phyloP scores from a whole-genome alignment of 176 grass and related monocot genomes.

The Carex cristatella region DNA sequence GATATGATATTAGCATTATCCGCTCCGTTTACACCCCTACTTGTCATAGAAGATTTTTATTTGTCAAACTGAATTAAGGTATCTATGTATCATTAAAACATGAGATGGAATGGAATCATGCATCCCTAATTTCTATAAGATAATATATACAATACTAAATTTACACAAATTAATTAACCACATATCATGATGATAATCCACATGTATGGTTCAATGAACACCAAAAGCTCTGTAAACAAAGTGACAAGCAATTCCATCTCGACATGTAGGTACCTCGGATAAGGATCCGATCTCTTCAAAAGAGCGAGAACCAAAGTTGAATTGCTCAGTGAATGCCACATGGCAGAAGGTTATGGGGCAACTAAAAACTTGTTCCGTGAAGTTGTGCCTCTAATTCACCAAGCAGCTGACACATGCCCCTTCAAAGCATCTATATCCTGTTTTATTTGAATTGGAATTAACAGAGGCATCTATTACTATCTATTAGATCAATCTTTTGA shows the following conservation, averaged over 20 bases:
- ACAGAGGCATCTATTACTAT: not conserved
- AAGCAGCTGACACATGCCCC: constrained; percentile 19
- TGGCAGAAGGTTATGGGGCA: not conserved
- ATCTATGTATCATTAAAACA: not conserved
- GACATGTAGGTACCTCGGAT: not conserved
- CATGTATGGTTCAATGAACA: not conserved
- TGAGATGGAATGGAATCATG: not conserved
- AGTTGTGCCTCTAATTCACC: constrained; percentile 6
- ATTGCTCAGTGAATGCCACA: not conserved
- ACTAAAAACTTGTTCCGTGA: constrained; percentile 20
- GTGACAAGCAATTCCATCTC: not conserved
- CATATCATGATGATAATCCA: not conserved
- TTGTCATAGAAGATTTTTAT: not conserved
- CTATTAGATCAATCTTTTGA: not conserved
- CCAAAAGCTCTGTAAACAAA: not conserved
- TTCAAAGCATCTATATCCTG: not conserved
- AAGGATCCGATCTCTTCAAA: constrained; percentile 15
- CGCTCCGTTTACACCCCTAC: too few relatives aligned
- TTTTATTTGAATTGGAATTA: not conserved
- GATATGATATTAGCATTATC: too few relatives aligned
- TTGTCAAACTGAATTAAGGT: not conserved
- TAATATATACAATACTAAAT: too few relatives aligned
- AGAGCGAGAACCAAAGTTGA: constrained; percentile 8
- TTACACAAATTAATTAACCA: too few relatives aligned
- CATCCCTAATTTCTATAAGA: not conserved